These are phyloP conservation scores for Paramyrothecium roridum DNA, from an alignment of 2,329 filamentous ascomycete species.

Conservation along the genomic window DNA sequence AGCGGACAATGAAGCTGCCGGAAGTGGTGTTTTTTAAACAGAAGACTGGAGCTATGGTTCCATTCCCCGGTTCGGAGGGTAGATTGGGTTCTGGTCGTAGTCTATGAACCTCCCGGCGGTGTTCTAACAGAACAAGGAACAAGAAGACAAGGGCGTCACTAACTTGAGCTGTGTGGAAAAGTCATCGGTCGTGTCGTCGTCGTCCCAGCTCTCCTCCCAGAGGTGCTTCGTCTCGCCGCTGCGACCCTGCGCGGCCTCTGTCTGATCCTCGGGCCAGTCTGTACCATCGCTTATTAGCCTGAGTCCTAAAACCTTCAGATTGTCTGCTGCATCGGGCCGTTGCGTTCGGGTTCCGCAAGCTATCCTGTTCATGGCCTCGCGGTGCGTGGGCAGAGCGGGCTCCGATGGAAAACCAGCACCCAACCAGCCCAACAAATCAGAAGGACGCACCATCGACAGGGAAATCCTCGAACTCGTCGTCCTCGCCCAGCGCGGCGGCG, in stretches of 20 bases:
- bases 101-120: constrained; percentile 7
- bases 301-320: no score
- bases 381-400: neutral
- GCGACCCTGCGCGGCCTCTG: constrained; percentile 67
- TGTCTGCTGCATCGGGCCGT: no score
- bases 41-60: no score
- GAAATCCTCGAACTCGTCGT: constrained; percentile 99
- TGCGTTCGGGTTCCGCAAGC: no score
- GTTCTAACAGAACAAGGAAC: neutral
- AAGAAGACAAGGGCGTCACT: constrained; percentile 26
- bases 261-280: constrained; percentile 95
- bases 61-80: no score
- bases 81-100: neutral
- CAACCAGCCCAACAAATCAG: no score
- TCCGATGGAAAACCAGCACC: neutral
- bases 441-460: constrained; percentile 77
- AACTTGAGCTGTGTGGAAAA: constrained; percentile 94
- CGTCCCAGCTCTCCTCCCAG: constrained; percentile 99
- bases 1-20: no score
- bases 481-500: constrained; percentile 76
- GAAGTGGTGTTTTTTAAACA: no score
- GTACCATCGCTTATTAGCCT: neutral
- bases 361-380: no score
- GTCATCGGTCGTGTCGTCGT: constrained; percentile 95
- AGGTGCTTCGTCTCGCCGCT: constrained; percentile 71